Evolutionary conservation across 768 basidiomycete genomes (phyloP), one percentile per base, ranked within the genome.

Genomic region (Phylloporus sp.): DNA sequence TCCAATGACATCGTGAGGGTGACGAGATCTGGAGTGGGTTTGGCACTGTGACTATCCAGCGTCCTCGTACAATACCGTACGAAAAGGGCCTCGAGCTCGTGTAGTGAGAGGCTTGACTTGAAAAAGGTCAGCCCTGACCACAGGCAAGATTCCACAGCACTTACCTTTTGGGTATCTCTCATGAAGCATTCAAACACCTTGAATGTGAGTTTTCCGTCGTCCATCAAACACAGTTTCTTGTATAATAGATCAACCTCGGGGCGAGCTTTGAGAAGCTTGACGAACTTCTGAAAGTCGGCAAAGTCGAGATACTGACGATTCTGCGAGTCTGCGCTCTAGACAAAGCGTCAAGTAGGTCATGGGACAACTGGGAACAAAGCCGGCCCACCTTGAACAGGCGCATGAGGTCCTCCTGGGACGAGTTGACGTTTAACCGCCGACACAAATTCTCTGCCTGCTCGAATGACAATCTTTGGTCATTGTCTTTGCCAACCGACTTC

Each of bases 191-290:
- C 67, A 53, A 85, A 84, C 0, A 62, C 20, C 27, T 13, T 42
- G 61, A 74, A 49, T 62, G 66, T 40, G 77, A 65, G 9, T 38
- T 56, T 34, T 42, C 73, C 73, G 2, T 66, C 48, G 8, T 60
- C 52, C 26, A 53, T 44, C 0, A 49, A 64, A 29, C 61, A 61
- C 21, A 80, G 51, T 24, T 63, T 67, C 49, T 68, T 68, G 63
- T 84, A 86, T 8, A 96, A 65, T 1, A 70, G 58, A 43, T 87
- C 82, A 1, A 98, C 63, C 38, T 98, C 95, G 0, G 87, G 83
- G 14, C 95, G 80, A n/a, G 76, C 73, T 62, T 92, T 94, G 46
- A 96, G 76, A 26, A 81, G 64, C 58, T 84, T 87, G 52, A 94
- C 86, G 50, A 98, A 91, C 11, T 69, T 72, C 54, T 86, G 84